Evolutionary conservation across 257 asterid species (phyloP).

Genomic region (Phtheirospermum japonicum): DNA sequence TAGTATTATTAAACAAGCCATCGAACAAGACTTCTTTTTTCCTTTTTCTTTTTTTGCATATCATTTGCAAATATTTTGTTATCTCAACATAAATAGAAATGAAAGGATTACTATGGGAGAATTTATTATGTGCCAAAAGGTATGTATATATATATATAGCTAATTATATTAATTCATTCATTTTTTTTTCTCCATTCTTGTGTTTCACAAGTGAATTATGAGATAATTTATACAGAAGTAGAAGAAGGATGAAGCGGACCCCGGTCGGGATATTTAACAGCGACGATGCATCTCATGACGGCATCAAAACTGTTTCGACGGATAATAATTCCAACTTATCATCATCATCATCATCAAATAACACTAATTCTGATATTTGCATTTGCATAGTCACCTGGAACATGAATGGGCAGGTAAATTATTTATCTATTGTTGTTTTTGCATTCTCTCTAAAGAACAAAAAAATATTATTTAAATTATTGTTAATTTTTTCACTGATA

Average conservation of each 20-base stretch:
- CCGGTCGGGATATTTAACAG: slow-evolving; percentile 28
- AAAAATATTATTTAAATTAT: not conserved
- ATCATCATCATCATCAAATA: not conserved
- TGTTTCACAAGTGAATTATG: not conserved
- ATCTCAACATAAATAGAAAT: not conserved
- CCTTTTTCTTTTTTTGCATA: not conserved
- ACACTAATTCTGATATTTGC: slow-evolving; percentile 45
- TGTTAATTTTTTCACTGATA: not conserved
- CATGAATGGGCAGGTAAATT: slow-evolving; percentile 60
- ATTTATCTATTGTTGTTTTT: not conserved
- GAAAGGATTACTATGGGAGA: slow-evolving; percentile 18
- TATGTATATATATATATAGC: not conserved
- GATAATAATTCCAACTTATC: slow-evolving; percentile 14
- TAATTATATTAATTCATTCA: not conserved
- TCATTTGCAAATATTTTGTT: not conserved
- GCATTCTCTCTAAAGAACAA: too few relatives aligned
- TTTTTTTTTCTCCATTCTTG: too few relatives aligned
- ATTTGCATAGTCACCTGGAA: slow-evolving; percentile 70
- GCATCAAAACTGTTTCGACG: slow-evolving; percentile 49
- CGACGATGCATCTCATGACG: slow-evolving; percentile 49
- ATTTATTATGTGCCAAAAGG: slow-evolving; percentile 29
- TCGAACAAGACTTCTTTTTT: not conserved
- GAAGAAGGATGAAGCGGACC: slow-evolving; percentile 17
- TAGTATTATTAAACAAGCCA: slow-evolving; percentile 7
- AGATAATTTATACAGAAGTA: slow-evolving; percentile 11